Base-by-base conservation (phyloP, 768 basidiomycete genomes). In the Termitomyces sp. region DNA sequence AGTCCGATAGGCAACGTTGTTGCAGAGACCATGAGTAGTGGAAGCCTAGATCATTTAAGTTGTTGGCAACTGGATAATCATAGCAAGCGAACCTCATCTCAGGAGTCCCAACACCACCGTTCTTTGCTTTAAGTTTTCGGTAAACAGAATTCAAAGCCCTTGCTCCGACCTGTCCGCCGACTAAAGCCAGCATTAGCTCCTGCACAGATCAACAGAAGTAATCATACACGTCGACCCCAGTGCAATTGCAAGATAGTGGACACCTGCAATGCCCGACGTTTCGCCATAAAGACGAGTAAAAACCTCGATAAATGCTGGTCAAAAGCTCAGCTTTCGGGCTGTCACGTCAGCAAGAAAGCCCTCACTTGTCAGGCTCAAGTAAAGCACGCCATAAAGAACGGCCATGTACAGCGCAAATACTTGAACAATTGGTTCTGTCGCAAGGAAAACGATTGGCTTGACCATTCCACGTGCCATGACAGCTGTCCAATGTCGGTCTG, bases 241-340 rank as follows among this genome's bases (percentile, higher is more conserved):
- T 0, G 82, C 84, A 47, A 86, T 76, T 1, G 84, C 75, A 49
- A 87, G 68, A 61, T 87, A 88, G 62, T 86, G 79, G n/a, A 85
- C 62, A 0, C 84, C 82, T 1, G 81, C 72, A 56, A 83, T 79
- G 0, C 85, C 85, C 7, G 75, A 67, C 0, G 67, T 54, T 66
- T 85, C 66, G 10, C 73, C 65, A 61, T 86, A 87, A 17, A 74
- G 63, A 1, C 71, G 65, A 39, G 74, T 71, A 56, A 78, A 83
- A 30, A 83, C 80, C 35, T 78, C 78, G 46, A 84, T 68, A 54
- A 82, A 79, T 40, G 82, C 82, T 83, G 10, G n/a, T 17, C 2
- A 23, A 14, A 41, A 40, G 2, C n/a, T 55, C 34, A 57, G 40
- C 49, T 9, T 28, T n/a, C 23, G 2, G 63, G 34, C 17, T 61